These are phyloP conservation scores for Aspergillus novofumigatus DNA, from an alignment of 2,329 filamentous ascomycete species.

Conservation along the genomic window DNA sequence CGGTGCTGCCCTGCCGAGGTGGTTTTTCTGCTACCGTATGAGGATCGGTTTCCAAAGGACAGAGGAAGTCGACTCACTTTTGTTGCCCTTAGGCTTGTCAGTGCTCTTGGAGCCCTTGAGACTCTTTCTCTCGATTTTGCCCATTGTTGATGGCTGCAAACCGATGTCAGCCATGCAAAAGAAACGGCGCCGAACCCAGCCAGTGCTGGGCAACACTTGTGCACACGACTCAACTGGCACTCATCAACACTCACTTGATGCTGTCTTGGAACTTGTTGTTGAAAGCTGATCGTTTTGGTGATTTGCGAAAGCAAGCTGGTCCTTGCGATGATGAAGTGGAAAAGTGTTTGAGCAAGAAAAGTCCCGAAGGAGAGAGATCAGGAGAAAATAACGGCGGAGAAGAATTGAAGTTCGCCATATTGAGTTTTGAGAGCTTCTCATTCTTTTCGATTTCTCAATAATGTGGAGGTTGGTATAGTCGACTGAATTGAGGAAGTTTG, in stretches of 20 bases:
- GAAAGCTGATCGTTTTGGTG: neutral
- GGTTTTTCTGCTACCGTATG: conserved; percentile 1
- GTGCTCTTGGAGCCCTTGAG: neutral
- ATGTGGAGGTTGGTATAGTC: conserved; percentile 16
- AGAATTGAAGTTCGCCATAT: neutral
- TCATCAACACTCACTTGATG: neutral
- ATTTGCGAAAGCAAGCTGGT: neutral
- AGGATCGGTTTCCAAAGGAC: neutral
- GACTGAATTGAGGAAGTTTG: conserved; percentile 1
- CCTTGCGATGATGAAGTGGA: neutral
- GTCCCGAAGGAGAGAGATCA: neutral
- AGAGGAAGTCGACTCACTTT: neutral
- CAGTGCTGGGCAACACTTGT: neutral
- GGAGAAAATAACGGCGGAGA: neutral
- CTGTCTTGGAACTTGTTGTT: neutral
- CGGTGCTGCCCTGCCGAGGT: conserved; percentile 11
- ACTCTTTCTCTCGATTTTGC: neutral
- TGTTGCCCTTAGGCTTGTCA: neutral
- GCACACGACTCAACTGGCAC: neutral
- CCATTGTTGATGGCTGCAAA: neutral
- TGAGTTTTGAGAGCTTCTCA: conserved; percentile 2
- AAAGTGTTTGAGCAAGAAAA: neutral
- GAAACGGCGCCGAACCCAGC: neutral
- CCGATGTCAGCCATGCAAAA: neutral
- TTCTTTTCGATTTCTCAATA: conserved; percentile 5